Evolutionary conservation across 2,329 filamentous ascomycete species (phyloP), one percentile per base, ranked within the genome.

Genomic region (Fusarium aywerte): DNA sequence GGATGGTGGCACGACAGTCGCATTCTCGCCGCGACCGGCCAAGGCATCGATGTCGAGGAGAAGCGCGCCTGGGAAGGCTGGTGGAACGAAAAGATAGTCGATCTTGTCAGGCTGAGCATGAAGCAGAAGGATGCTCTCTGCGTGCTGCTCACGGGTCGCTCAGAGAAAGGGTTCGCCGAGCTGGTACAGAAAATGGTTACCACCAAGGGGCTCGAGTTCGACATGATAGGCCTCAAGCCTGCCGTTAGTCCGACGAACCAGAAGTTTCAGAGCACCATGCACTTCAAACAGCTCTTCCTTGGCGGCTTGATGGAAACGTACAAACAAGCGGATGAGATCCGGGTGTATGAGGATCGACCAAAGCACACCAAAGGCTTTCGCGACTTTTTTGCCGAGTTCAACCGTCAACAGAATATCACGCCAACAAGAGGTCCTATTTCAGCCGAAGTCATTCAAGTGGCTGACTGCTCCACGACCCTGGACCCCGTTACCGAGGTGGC

Each of bases 1-100:
- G 93, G 95, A 65, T 99, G 96, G 96, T 99, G 96, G 96, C 96
- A 99, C 79, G 94, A 98, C 75, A 87, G 88, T 40, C 88, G 88
- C 66, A 94, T 99, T 65, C 88, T 99, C 23, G 88, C 90, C 12
- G 90, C 94, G 3, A 97, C 93, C 1, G 96, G 96, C 51, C 86
- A 93, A 58, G 96, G 96, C 16, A 77, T 90, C 7, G 92, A 92
- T 50, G 87, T 87, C 58, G 96, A 98, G 79, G 94, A 98, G 77
- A 82, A 86, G 39, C 88, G 89, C 23, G 94, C 87, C 11, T 99
- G 95, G 95, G 83, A 91, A 58, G 93, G 93, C 33, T 97, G 92
- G 91, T 99, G 96, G 96, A 98, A 98, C 75, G 95, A 98, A 76
- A 89, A 91, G 72, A 90, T 99, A 60, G 89, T 88, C 54, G 87